These are phyloP conservation scores for Nitzschia sp. DNA, from an alignment of 108 stramenopile genomes.

Conservation along the genomic window DNA sequence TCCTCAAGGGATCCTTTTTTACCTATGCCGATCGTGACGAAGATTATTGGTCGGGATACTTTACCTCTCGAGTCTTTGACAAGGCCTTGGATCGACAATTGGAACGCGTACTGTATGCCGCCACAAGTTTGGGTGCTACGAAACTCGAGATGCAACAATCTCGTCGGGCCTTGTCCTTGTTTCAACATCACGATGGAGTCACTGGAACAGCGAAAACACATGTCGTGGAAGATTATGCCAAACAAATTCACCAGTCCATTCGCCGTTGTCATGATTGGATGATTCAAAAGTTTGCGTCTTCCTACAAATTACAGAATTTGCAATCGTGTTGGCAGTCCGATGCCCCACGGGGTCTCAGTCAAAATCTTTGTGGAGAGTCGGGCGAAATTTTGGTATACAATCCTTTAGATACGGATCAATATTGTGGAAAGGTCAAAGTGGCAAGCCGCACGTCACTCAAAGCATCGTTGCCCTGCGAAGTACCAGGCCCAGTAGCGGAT, in stretches of 20 bases:
- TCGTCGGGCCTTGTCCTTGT: slow-evolving; percentile 49
- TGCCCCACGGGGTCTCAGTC: slow-evolving; percentile 41
- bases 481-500: slow-evolving; percentile 18
- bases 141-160: slow-evolving; percentile 47
- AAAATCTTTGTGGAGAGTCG: slow-evolving; percentile 41
- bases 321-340: slow-evolving; percentile 40
- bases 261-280: slow-evolving; percentile 44
- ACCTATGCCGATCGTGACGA: slow-evolving; percentile 61
- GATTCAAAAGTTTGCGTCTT: background rate
- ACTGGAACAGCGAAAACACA: slow-evolving; percentile 60
- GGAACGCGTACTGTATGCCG: slow-evolving; percentile 59
- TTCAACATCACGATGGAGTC: slow-evolving; percentile 74
- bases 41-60: slow-evolving; percentile 76
- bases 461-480: slow-evolving; percentile 51
- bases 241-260: slow-evolving; percentile 48
- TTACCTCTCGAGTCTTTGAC: slow-evolving; percentile 63
- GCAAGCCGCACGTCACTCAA: slow-evolving; percentile 14
- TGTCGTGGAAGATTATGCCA: slow-evolving; percentile 62
- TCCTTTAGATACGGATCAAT: slow-evolving; percentile 46
- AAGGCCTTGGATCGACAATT: slow-evolving; percentile 64
- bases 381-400: slow-evolving; percentile 47
- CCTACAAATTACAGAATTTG: background rate
- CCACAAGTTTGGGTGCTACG: slow-evolving; percentile 40
- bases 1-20: slow-evolving; percentile 64
- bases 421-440: slow-evolving; percentile 45